Evolutionary conservation across 1,139 yeast species (phyloP).

Genomic region (Debaryomycetaceae sp.): DNA sequence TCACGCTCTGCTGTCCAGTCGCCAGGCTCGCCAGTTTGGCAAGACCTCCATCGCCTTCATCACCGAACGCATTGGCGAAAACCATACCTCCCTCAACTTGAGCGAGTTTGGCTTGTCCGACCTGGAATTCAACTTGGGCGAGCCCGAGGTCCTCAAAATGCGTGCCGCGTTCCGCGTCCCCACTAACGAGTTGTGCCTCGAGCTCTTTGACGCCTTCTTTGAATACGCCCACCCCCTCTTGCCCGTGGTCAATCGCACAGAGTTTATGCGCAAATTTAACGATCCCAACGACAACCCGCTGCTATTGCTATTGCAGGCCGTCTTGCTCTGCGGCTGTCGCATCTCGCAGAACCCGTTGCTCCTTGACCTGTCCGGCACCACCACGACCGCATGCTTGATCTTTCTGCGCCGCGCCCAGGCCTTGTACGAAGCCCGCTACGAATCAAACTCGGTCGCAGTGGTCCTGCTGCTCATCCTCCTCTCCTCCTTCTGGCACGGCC

Average conservation of each 20-base stretch:
- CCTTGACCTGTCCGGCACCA: slow-evolving; percentile 45
- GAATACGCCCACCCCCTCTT: slow-evolving; percentile 58
- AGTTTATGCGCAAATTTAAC: slow-evolving; percentile 45
- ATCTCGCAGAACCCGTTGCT: slow-evolving; percentile 48
- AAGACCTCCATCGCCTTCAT: slow-evolving; percentile 27
- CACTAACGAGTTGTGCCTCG: slow-evolving; percentile 47
- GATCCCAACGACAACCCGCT: slow-evolving; percentile 61
- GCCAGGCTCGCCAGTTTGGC: neutral
- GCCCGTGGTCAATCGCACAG: slow-evolving; percentile 59
- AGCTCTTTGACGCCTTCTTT: slow-evolving; percentile 53
- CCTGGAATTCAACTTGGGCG: slow-evolving; percentile 47
- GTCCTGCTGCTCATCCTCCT: slow-evolving; percentile 57
- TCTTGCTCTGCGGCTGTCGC: slow-evolving; percentile 60
- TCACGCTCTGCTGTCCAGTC: too few relatives aligned
- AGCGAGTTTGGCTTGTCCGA: slow-evolving; percentile 29
- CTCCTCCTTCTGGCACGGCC: slow-evolving; percentile 70
- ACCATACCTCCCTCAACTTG: slow-evolving; percentile 31
- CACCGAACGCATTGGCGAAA: slow-evolving; percentile 34
- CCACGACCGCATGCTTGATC: slow-evolving; percentile 49
- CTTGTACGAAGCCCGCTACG: slow-evolving; percentile 62
- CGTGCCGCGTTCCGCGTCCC: slow-evolving; percentile 70
- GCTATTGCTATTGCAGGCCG: slow-evolving; percentile 56
- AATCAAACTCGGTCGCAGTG: slow-evolving; percentile 56
- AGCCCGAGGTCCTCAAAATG: slow-evolving; percentile 53
- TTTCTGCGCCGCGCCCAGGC: slow-evolving; percentile 74